phyloP scores from a whole-genome alignment of 1,139 yeast species.

The Scheffersomyces segobiensis region DNA sequence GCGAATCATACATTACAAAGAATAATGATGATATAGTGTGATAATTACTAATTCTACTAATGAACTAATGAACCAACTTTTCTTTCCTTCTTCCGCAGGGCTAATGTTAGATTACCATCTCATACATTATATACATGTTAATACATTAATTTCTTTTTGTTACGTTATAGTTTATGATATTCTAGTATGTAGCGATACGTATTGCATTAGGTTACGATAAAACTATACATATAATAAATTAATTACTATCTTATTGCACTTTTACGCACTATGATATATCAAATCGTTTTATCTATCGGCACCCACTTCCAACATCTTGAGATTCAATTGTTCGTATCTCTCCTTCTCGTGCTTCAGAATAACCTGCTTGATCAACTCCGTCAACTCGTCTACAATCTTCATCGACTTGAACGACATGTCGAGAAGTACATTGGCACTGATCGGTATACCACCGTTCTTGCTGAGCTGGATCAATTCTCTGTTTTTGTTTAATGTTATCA shows the following conservation, averaged over 20 bases:
- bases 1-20: slow-evolving; percentile 1
- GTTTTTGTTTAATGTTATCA: slow-evolving; percentile 85
- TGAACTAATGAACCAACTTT: not conserved
- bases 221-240: not conserved
- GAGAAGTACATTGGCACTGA: slow-evolving; percentile 71
- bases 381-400: slow-evolving; percentile 59
- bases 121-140: not conserved
- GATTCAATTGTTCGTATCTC: slow-evolving; percentile 29
- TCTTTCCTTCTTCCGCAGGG: not conserved
- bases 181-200: not conserved
- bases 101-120: not conserved
- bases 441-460: slow-evolving; percentile 88
- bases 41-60: not conserved
- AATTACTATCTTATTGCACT: not conserved
- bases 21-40: slow-evolving; percentile 8
- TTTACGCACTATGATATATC: not conserved
- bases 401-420: slow-evolving; percentile 71
- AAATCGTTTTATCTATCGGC: slow-evolving; percentile 26
- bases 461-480: slow-evolving; percentile 87
- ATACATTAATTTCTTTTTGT: not conserved
- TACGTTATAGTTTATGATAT: not conserved
- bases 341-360: slow-evolving; percentile 56
- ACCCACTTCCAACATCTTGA: slow-evolving; percentile 39
- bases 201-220: not conserved
- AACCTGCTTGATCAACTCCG: slow-evolving; percentile 60